These are phyloP conservation scores for Colletotrichum viniferum DNA, from an alignment of 2,329 filamentous ascomycete genomes.

Conservation along the genomic window DNA sequence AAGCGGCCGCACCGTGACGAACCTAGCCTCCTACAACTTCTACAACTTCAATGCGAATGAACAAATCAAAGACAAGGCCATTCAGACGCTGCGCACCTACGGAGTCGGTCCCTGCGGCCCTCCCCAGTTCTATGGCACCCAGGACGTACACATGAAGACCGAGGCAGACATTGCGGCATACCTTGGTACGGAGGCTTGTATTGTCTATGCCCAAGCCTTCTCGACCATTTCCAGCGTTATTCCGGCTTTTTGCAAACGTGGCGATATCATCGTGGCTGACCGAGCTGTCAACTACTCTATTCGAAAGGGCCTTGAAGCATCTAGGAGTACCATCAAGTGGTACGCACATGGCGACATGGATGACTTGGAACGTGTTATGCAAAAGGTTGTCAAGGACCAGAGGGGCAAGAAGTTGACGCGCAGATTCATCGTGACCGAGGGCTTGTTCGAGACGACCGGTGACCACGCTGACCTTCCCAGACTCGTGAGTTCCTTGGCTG, in stretches of 20 bases:
- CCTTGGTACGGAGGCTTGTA: constrained; percentile 85
- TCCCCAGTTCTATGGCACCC: constrained; percentile 96
- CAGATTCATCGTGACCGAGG: constrained; percentile 95
- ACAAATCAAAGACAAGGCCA: constrained; percentile 90
- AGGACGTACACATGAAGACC: constrained; percentile 97
- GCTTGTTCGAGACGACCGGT: constrained; percentile 87
- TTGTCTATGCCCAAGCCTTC: constrained; percentile 95
- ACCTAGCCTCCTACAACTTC: constrained; percentile 95
- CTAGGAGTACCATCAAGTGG: constrained; percentile 88
- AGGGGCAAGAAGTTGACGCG: constrained; percentile 86
- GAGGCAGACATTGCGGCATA: constrained; percentile 93
- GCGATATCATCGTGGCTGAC: constrained; percentile 96
- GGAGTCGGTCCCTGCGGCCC: constrained; percentile 96
- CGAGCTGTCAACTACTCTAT: constrained; percentile 92
- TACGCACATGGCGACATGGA: constrained; percentile 97
- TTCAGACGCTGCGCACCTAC: constrained; percentile 91
- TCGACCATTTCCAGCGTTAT: constrained; percentile 97
- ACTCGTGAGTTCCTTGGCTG: constrained; percentile 60
- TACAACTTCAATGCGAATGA: constrained; percentile 97
- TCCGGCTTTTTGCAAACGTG: constrained; percentile 94
- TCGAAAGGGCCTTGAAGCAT: constrained; percentile 92
- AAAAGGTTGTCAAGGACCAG: constrained; percentile 87
- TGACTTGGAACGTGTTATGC: constrained; percentile 84
- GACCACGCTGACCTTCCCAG: constrained; percentile 85
- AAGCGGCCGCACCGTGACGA: constrained; percentile 88